These are phyloP conservation scores for Pezicula neosporulosa DNA, from an alignment of 2,329 filamentous ascomycete species.

Conservation along the genomic window DNA sequence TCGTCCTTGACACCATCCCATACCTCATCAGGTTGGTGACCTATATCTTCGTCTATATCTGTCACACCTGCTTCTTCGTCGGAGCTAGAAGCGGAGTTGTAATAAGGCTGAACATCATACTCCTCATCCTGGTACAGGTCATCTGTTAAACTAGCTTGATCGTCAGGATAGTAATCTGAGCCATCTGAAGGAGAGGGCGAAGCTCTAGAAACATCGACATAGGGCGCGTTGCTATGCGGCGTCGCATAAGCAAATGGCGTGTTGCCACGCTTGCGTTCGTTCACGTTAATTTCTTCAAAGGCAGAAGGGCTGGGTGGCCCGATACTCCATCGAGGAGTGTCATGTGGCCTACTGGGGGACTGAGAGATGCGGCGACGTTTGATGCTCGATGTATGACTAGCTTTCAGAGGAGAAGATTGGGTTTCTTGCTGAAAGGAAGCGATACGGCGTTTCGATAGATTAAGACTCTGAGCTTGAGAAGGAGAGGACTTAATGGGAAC, in stretches of 20 bases:
- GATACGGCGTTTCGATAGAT: conserved; percentile 39
- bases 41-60: conserved; percentile 15
- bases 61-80: background rate
- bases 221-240: conserved; percentile 62
- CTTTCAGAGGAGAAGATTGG: conserved; percentile 16
- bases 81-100: conserved; percentile 1
- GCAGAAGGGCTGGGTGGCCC: conserved; percentile 24
- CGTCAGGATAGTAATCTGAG: conserved; percentile 18
- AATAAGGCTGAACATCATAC: conserved; percentile 10
- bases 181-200: too few relatives aligned
- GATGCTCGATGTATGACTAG: conserved; percentile 6
- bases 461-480: conserved; percentile 21
- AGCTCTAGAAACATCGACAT: conserved; percentile 11
- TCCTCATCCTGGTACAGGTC: conserved; percentile 20
- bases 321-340: conserved; percentile 53
- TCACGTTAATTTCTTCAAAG: conserved; percentile 17
- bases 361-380: conserved; percentile 40
- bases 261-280: conserved; percentile 36
- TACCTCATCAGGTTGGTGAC: conserved; percentile 23
- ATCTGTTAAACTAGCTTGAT: conserved; percentile 18
- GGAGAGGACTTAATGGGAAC: conserved; percentile 36
- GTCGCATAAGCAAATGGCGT: conserved; percentile 72
- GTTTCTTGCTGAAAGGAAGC: conserved; percentile 35
- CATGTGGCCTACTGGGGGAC: conserved; percentile 51
- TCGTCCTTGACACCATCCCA: conserved; percentile 23